Base-by-base conservation (phyloP, 495 filamentous ascomycete genomes). In the Neurospora pannonica region DNA sequence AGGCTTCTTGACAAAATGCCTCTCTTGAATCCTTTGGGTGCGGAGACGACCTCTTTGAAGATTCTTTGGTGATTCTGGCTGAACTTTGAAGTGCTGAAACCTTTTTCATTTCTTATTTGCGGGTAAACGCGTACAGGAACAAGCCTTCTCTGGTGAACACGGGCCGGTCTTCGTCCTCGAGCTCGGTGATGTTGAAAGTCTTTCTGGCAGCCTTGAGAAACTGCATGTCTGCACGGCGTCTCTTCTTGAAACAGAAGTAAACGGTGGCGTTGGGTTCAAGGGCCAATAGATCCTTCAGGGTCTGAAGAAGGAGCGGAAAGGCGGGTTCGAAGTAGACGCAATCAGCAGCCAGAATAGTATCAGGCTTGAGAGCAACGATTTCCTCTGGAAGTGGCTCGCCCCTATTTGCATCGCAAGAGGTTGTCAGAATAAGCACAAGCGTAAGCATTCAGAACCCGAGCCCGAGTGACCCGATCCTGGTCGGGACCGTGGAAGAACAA, bases 261-360 rank as follows among this genome's bases (percentile, higher is more conserved):
- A 95, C 90, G 5, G 92, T 85, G 1, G 93, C 87, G 17, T 85
- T 77, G 2, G 88, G 84, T 21, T 85, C 84, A 37, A 86, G 78
- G 48, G 72, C 86, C 46, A 92, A 77, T 72, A 93, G 83, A 62
- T 89, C 87, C 72, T 87, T 81, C 76, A 99, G 81, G n/a, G 96
- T 98, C 75, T 89, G 82, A 76, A 94, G 86, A 39, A 99, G 86
- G 38, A 97, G 86, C 60, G 94, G 94, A 80, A 98, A 98, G 4
- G 95, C 92, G 4, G 95, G 94, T 81, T 99, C 95, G 78, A 97
- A 97, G 86, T 98, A 99, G 70, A 97, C 94, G 84, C 96, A 98
- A 81, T 99, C 96, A 7, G 95, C 96, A 13, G 96, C 96, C 13
- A 99, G 88, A 73, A 99, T 89, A 54, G 95, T 85, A 75, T 96